phyloP scores from a whole-genome alignment of 2,329 filamentous ascomycete genomes.

The Dendryphion nanum region DNA sequence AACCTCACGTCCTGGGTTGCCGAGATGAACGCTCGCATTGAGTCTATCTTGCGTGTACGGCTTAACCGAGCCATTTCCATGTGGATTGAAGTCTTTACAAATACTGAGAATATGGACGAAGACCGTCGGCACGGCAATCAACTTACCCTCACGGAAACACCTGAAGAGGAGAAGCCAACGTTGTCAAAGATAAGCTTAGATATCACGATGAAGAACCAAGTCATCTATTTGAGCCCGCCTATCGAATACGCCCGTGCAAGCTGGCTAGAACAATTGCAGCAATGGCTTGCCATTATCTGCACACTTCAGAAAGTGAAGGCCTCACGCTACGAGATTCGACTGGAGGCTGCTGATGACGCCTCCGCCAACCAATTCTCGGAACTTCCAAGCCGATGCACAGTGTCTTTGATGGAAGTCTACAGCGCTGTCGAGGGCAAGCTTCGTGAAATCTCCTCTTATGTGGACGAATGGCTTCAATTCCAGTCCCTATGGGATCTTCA shows the following conservation, averaged over 20 bases:
- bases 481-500: conserved; percentile 98
- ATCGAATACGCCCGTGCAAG: conserved; percentile 87
- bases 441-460: conserved; percentile 74
- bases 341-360: conserved; percentile 61
- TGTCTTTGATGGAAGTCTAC: conserved; percentile 77
- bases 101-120: conserved; percentile 33
- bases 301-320: conserved; percentile 93
- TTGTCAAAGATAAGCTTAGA: conserved; percentile 80
- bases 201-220: conserved; percentile 95
- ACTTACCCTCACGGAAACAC: conserved; percentile 45
- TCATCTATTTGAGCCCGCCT: conserved; percentile 94
- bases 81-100: conserved; percentile 84
- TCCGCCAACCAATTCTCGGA: conserved; percentile 73
- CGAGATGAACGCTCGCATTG: conserved; percentile 81
- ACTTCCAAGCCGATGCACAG: conserved; percentile 78
- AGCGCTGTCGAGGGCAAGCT: conserved; percentile 80
- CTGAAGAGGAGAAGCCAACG: conserved; percentile 50
- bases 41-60: conserved; percentile 74
- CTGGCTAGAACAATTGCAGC: conserved; percentile 89
- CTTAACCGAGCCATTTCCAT: conserved; percentile 79
- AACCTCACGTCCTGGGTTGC: conserved; percentile 90
- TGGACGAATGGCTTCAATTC: conserved; percentile 98
- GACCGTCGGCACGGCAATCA: conserved; percentile 26
- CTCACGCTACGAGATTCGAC: conserved; percentile 87
- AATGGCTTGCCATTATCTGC: conserved; percentile 91